phyloP scores from a whole-genome alignment of 352 stramenopile genomes.

The Pythium aristosporum region DNA sequence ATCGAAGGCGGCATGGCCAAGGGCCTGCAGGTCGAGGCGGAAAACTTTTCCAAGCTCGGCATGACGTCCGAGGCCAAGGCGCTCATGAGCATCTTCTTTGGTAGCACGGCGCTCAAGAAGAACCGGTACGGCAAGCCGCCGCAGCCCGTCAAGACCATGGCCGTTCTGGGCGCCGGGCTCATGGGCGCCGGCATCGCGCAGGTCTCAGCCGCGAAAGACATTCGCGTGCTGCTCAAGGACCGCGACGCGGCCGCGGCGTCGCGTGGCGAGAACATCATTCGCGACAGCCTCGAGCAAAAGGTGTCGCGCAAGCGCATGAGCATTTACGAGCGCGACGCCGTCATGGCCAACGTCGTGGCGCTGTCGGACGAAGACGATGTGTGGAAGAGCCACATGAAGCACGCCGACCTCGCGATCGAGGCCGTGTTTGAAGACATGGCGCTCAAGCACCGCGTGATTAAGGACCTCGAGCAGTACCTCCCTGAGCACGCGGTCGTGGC shows the following conservation, averaged over 20 bases:
- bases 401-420: conserved; percentile 97
- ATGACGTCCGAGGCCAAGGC: conserved; percentile 94
- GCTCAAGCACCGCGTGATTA: conserved; percentile 96
- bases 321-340: conserved; percentile 84
- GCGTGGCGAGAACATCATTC: conserved; percentile 92
- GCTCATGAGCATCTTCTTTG: conserved; percentile 98
- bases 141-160: conserved; percentile 91
- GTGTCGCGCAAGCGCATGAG: conserved; percentile 95
- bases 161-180: conserved; percentile 96
- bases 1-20: conserved; percentile 78
- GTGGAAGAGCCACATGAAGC: conserved; percentile 91
- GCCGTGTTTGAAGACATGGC: conserved; percentile 97
- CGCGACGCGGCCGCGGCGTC: conserved; percentile 83
- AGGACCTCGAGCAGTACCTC: conserved; percentile 92
- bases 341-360: conserved; percentile 91
- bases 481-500: conserved; percentile 95
- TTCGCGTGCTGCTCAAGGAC: conserved; percentile 96
- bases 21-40: conserved; percentile 91
- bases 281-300: conserved; percentile 94
- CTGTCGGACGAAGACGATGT: conserved; percentile 92
- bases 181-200: conserved; percentile 99
- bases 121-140: conserved; percentile 92
- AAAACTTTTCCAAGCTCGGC: conserved; percentile 96
- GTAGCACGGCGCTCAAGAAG: conserved; percentile 98
- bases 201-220: conserved; percentile 93